Conservation (phyloP, 2,329 filamentous ascomycete genomes). For the Venturiaceae sp. region DNA sequence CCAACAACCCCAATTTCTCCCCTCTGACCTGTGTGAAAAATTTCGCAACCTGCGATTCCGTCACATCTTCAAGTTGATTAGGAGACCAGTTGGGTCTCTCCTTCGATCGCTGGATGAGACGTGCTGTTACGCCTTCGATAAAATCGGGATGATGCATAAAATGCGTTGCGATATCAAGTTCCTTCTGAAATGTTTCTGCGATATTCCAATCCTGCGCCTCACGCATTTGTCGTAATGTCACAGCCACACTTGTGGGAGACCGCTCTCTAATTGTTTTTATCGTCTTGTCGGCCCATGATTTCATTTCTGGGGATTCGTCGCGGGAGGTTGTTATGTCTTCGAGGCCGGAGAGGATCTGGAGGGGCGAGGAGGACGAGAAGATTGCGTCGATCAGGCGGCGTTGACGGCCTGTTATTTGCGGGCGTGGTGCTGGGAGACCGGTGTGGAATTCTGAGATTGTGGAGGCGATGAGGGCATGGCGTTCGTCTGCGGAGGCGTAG, state of each 20-base stretch:
- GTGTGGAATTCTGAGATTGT: slow-evolving; percentile 90
- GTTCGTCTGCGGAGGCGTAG: slow-evolving; percentile 50
- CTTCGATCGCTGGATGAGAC: slow-evolving; percentile 61
- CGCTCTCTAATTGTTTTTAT: slow-evolving; percentile 63
- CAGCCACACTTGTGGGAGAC: slow-evolving; percentile 79
- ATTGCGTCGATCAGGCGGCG: slow-evolving; percentile 72
- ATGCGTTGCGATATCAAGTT: slow-evolving; percentile 71
- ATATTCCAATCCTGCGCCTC: slow-evolving; percentile 70
- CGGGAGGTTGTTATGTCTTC: slow-evolving; percentile 18
- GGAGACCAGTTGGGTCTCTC: slow-evolving; percentile 68
- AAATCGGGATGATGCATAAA: slow-evolving; percentile 95
- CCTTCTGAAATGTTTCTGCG: slow-evolving; percentile 71
- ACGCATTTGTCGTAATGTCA: slow-evolving; percentile 75
- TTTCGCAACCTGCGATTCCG: slow-evolving; percentile 44
- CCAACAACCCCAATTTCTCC: slow-evolving; percentile 52
- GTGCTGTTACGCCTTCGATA: slow-evolving; percentile 76
- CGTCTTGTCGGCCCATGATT: slow-evolving; percentile 71
- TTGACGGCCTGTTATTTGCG: slow-evolving; percentile 53
- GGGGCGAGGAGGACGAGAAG: slow-evolving; percentile 38
- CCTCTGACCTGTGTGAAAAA: slow-evolving; percentile 54
- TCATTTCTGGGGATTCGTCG: slow-evolving; percentile 35
- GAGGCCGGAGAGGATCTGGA: slow-evolving; percentile 62
- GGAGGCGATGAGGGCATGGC: slow-evolving; percentile 65
- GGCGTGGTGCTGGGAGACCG: slow-evolving; percentile 57
- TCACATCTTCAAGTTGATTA: slow-evolving; percentile 58